Conservation (phyloP, 164 flowering plant species). For the Magnolia kwangsiensis region DNA sequence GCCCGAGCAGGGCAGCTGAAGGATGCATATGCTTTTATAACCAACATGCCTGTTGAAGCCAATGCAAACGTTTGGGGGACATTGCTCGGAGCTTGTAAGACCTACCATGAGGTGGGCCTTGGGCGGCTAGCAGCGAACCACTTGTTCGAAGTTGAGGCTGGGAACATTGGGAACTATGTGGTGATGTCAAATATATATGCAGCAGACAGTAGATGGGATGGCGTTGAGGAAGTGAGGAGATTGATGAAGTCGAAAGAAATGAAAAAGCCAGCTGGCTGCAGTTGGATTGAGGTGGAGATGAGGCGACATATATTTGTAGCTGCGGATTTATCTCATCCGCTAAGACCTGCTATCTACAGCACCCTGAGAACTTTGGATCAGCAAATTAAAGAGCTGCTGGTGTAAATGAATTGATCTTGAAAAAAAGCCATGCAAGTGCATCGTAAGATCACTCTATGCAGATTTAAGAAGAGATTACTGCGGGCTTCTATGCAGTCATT, state of each 20-base stretch:
- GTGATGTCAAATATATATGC: conserved; percentile 76
- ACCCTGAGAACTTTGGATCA: conserved; percentile 34
- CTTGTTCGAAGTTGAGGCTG: conserved; percentile 48
- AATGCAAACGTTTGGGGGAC: conserved; percentile 74
- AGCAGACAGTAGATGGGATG: conserved; percentile 74
- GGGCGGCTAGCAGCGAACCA: conserved; percentile 54
- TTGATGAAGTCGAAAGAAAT: conserved; percentile 54
- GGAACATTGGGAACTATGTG: conserved; percentile 63
- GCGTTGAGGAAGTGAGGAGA: conserved; percentile 63
- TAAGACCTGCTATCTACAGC: conserved; percentile 35
- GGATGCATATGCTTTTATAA: conserved; percentile 64
- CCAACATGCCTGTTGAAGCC: conserved; percentile 57
- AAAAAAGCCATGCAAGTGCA: not conserved
- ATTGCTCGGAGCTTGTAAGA: conserved; percentile 69
- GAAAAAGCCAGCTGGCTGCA: conserved; percentile 78
- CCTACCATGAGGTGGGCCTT: conserved; percentile 55
- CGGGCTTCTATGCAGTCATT: not conserved
- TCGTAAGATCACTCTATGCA: not conserved
- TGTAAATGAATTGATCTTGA: not conserved
- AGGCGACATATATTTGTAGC: conserved; percentile 54
- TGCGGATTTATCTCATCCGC: conserved; percentile 61
- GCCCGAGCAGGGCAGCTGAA: conserved; percentile 58
- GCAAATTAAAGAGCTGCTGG: conserved; percentile 36
- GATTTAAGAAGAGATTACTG: not conserved
- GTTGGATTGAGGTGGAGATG: conserved; percentile 75